Evolutionary conservation across 768 basidiomycete genomes (phyloP).

Genomic region (Russula griseocarnosa): DNA sequence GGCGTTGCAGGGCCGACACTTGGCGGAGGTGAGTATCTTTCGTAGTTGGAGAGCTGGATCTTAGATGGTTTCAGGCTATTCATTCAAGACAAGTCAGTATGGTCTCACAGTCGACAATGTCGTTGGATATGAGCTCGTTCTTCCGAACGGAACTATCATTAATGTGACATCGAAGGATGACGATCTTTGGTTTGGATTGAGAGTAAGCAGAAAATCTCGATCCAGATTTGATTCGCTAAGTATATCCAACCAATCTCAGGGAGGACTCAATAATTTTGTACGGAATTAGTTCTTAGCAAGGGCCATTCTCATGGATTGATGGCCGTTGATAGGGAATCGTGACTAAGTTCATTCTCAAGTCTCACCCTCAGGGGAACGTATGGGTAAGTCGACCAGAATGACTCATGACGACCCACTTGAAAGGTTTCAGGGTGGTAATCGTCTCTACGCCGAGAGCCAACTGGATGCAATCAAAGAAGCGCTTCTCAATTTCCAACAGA

Average conservation of each 20-base stretch:
- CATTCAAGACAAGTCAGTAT: not conserved
- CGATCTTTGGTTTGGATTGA: constrained; percentile 8
- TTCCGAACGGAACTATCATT: not conserved
- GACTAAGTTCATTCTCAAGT: constrained; percentile 28
- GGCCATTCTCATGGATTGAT: not conserved
- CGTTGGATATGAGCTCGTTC: not conserved
- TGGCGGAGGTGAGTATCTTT: constrained; percentile 23
- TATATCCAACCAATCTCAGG: not conserved
- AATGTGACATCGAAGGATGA: not conserved
- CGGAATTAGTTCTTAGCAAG: not conserved
- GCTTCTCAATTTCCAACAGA: not conserved
- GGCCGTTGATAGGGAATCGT: constrained; percentile 13
- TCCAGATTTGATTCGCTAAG: not conserved
- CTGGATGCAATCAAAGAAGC: not conserved
- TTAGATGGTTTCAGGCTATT: not conserved
- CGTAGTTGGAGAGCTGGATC: not conserved
- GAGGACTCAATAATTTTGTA: constrained; percentile 24
- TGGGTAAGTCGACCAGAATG: not conserved
- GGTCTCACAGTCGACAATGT: constrained; percentile 7
- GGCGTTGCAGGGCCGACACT: not conserved
- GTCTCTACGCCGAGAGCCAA: not conserved
- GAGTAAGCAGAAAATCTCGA: not conserved
- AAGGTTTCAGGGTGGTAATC: not conserved
- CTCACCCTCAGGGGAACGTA: constrained; percentile 30
- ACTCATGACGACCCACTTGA: not conserved